Evolutionary conservation across 257 asterid genomes (phyloP), one percentile per base, ranked within the genome.

Genomic region (Ophiorrhiza pumila): DNA sequence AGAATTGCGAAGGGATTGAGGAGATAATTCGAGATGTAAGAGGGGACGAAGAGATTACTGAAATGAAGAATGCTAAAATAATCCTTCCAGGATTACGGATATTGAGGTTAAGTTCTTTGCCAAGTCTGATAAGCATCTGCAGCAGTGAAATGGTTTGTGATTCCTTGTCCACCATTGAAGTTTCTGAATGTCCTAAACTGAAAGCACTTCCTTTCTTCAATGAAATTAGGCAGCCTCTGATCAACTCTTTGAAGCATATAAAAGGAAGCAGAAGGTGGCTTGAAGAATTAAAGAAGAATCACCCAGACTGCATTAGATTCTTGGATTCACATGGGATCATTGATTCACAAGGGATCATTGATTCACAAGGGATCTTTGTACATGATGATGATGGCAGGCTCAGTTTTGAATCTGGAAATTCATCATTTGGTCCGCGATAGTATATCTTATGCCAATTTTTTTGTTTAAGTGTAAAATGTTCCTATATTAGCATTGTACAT

Each of bases 211-310:
- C 64, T 3, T 80, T 76, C 42, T 58, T 72, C 61, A 55, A 57
- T 39, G 80, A 80, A 9, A 68, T 62, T 4, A 60, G 76, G 68
- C 65, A 49, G 52, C 69, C 66, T 20, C 17, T 80, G 0, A 47
- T 46, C 17, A 41, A 6, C 73, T 65, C 69, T 49, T 63, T 80
- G 34, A 71, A 67, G 69, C 75, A 76, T 49, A 76, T 80, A 23
- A 76, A 73, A 55, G 84, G 79, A 72, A 73, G 73, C 71, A 56
- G 65, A 73, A 45, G 47, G 29, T 77, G 84, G 84, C 73, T 77
- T 71, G 0, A 4, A 45, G 10, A 14, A 31, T 15, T 80, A 43
- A 31, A 1, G 31, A 1, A 15, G 74, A 61, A 69, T 46, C 73
- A 80, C 0, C 71, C 52, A 4, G 46, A n/a, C 0, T 32, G 60